Percentiles rank a stretch among this genome's conserved stretches.
These are phyloP conservation scores for Tuber melanosporum DNA, from an alignment of 495 filamentous ascomycete species.

Conservation along the genomic window DNA sequence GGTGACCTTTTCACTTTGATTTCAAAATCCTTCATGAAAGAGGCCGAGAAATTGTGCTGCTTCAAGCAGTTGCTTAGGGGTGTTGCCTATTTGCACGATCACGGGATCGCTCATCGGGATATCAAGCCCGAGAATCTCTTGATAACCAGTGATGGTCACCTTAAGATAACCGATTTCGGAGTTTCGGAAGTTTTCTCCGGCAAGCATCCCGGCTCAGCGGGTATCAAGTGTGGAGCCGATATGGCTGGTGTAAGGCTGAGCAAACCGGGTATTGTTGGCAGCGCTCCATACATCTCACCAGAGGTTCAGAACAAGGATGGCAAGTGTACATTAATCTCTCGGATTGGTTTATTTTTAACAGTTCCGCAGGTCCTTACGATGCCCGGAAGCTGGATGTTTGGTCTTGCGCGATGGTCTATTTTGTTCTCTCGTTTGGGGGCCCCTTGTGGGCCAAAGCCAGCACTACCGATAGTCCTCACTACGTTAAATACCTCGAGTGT, in stretches of 20 bases:
- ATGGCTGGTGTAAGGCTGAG: slow-evolving; percentile 62
- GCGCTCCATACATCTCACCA: slow-evolving; percentile 68
- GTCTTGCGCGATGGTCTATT: slow-evolving; percentile 68
- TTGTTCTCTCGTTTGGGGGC: slow-evolving; percentile 59
- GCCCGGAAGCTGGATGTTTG: slow-evolving; percentile 69
- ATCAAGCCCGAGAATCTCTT: slow-evolving; percentile 76
- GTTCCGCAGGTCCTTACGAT: slow-evolving; percentile 57
- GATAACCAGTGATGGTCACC: slow-evolving; percentile 58
- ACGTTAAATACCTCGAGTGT: slow-evolving; percentile 54
- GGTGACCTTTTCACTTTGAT: slow-evolving; percentile 69
- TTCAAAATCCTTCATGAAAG: slow-evolving; percentile 55
- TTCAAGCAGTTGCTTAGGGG: slow-evolving; percentile 75
- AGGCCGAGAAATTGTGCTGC: slow-evolving; percentile 59
- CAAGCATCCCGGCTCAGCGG: slow-evolving; percentile 63
- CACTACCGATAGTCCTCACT: slow-evolving; percentile 47
- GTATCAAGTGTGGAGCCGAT: slow-evolving; percentile 58
- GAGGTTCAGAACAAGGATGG: slow-evolving; percentile 62
- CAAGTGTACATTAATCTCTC: slow-evolving; percentile 33
- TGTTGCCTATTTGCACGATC: slow-evolving; percentile 60
- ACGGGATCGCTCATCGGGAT: slow-evolving; percentile 74
- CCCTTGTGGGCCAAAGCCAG: slow-evolving; percentile 60
- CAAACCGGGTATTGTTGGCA: slow-evolving; percentile 66
- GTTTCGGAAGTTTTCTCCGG: slow-evolving; percentile 69
- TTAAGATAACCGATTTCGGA: slow-evolving; percentile 79
- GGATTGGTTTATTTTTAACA: slow-evolving; percentile 17